Conservation (phyloP, 2,329 filamentous ascomycete species). For the Fusarium brevicatenulatum region DNA sequence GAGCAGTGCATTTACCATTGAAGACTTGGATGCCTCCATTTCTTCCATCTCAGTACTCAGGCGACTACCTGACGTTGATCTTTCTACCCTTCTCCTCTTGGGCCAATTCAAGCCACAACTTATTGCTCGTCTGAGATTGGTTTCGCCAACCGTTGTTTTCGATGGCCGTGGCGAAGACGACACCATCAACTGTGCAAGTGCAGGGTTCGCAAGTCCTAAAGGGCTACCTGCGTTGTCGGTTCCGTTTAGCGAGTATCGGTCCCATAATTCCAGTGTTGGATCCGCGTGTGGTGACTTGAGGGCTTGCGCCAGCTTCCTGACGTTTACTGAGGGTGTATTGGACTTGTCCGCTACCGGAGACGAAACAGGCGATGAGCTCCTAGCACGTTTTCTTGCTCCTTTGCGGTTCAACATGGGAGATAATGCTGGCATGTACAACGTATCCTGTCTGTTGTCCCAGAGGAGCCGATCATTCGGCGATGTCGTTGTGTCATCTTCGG, state of each 20-base stretch:
- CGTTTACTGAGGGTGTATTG: conserved; percentile 61
- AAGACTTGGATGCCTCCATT: conserved; percentile 63
- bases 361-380: conserved; percentile 77
- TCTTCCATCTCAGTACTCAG: conserved; percentile 50
- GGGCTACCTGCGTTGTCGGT: conserved; percentile 54
- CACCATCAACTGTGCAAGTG: conserved; percentile 72
- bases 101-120: conserved; percentile 78
- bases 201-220: conserved; percentile 63
- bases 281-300: conserved; percentile 76
- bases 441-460: conserved; percentile 66
- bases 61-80: conserved; percentile 52
- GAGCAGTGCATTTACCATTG: conserved; percentile 70
- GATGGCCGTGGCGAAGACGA: conserved; percentile 75
- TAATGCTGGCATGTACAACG: conserved; percentile 52
- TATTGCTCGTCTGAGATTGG: conserved; percentile 68
- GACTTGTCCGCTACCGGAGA: conserved; percentile 67
- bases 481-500: conserved; percentile 57
- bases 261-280: conserved; percentile 80
- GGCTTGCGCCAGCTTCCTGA: conserved; percentile 66
- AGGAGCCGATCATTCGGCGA: conserved; percentile 71
- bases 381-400: conserved; percentile 72
- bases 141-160: conserved; percentile 52
- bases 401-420: conserved; percentile 62
- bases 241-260: conserved; percentile 69
- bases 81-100: conserved; percentile 72